Conservation (phyloP, 2,329 filamentous ascomycete species). For the Colletotrichum zoysiae region DNA sequence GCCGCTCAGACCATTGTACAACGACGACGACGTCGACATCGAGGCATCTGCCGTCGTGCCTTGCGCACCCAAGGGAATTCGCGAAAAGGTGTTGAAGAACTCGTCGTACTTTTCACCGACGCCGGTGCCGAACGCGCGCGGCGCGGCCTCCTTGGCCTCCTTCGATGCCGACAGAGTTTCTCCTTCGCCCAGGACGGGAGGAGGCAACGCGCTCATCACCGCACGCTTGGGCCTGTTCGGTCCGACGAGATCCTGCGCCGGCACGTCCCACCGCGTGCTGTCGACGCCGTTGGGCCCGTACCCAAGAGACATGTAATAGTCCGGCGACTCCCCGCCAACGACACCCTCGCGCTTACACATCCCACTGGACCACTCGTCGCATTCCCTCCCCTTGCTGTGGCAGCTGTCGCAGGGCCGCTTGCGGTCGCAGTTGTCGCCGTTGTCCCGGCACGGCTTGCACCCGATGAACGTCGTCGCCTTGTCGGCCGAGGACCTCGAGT, state of each 20-base stretch:
- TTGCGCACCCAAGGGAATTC: no score
- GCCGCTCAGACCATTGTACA: neutral
- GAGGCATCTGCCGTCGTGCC: neutral
- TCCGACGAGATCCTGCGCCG: conserved; percentile 23
- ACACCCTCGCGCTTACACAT: conserved; percentile 15
- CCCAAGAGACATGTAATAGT: conserved; percentile 53
- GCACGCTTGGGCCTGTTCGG: conserved; percentile 28
- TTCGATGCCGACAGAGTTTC: neutral
- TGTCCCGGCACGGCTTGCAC: conserved; percentile 28
- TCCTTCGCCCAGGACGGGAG: neutral
- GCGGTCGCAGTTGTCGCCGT: conserved; percentile 48
- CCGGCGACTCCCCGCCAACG: conserved; percentile 44
- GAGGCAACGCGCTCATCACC: conserved; percentile 35
- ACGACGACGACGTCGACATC: neutral
- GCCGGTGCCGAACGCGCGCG: neutral
- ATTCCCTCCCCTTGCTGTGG: conserved; percentile 36
- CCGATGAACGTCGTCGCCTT: conserved; percentile 11
- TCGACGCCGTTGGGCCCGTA: conserved; percentile 49
- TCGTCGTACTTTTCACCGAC: conserved; percentile 1
- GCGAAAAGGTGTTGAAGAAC: neutral
- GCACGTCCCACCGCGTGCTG: conserved; percentile 34
- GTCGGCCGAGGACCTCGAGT: conserved; percentile 4
- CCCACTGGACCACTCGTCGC: conserved; percentile 33
- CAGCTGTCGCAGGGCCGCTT: conserved; percentile 56
- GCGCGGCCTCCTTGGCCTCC: neutral